Percentiles rank a stretch among this genome's conserved stretches.
Evolutionary conservation across 805 yeast species (phyloP).

Genomic region (Yarrowia phangngaensis): DNA sequence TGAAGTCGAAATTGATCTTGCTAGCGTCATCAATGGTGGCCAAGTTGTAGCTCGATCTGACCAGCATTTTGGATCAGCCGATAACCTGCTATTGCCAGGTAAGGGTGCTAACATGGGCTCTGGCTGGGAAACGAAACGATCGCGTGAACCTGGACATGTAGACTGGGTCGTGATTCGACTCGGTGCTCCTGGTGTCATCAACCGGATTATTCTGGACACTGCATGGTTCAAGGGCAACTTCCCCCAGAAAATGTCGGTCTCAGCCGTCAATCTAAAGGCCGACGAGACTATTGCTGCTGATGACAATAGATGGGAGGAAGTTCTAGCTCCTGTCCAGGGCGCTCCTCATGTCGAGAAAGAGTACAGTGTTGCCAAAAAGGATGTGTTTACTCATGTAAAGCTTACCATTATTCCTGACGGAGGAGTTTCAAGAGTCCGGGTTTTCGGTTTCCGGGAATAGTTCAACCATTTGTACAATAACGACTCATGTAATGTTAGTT

Average conservation of each 20-base stretch:
- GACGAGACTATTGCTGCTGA: slow-evolving; percentile 42
- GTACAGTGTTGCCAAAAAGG: slow-evolving; percentile 39
- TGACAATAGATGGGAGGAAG: slow-evolving; percentile 53
- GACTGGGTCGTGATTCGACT: slow-evolving; percentile 89
- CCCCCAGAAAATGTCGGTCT: slow-evolving; percentile 75
- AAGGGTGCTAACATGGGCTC: slow-evolving; percentile 96
- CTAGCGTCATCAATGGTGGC: slow-evolving; percentile 82
- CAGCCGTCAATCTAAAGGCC: slow-evolving; percentile 49
- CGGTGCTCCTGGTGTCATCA: slow-evolving; percentile 59
- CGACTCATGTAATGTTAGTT: no score
- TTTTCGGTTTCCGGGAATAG: slow-evolving; percentile 51
- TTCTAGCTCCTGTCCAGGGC: slow-evolving; percentile 69
- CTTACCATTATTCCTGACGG: slow-evolving; percentile 92
- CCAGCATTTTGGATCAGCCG: slow-evolving; percentile 92
- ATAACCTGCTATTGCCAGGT: slow-evolving; percentile 85
- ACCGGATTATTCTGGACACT: slow-evolving; percentile 72
- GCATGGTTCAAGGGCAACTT: slow-evolving; percentile 93
- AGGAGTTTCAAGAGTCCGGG: slow-evolving; percentile 87
- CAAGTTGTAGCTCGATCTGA: slow-evolving; percentile 79
- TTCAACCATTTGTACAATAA: no score
- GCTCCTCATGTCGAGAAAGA: slow-evolving; percentile 80
- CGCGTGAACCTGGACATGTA: slow-evolving; percentile 74
- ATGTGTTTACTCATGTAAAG: slow-evolving; percentile 60
- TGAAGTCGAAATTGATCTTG: slow-evolving; percentile 62
- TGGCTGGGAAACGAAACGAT: slow-evolving; percentile 96